Conservation (phyloP, 2,329 filamentous ascomycete species). For the Penicillium sp. region DNA sequence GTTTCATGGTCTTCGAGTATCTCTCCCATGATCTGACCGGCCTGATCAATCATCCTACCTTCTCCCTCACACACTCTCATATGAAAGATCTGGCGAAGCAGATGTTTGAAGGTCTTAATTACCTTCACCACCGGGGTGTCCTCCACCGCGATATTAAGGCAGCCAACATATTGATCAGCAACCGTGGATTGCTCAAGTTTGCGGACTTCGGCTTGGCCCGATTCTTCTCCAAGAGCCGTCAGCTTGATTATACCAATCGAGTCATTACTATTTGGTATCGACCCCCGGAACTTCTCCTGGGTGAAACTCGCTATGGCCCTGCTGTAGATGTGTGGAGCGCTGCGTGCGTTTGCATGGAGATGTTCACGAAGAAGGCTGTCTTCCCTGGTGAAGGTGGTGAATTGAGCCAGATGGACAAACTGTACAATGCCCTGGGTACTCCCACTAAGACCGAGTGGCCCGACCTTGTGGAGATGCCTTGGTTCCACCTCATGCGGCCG, state of each 20-base stretch:
- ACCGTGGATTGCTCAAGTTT: slow-evolving; percentile 80
- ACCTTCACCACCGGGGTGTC: slow-evolving; percentile 88
- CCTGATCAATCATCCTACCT: slow-evolving; percentile 88
- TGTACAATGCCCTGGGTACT: slow-evolving; percentile 89
- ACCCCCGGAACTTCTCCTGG: slow-evolving; percentile 81
- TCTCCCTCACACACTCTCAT: slow-evolving; percentile 76
- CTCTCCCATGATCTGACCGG: slow-evolving; percentile 94
- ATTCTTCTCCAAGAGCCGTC: slow-evolving; percentile 88
- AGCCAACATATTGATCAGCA: slow-evolving; percentile 93
- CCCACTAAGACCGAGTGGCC: slow-evolving; percentile 85
- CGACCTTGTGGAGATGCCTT: slow-evolving; percentile 85
- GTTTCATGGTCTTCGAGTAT: slow-evolving; percentile 99
- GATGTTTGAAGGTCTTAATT: slow-evolving; percentile 89
- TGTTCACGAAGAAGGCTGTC: slow-evolving; percentile 88
- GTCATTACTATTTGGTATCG: slow-evolving; percentile 99
- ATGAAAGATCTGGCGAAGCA: slow-evolving; percentile 92
- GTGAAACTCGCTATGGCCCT: slow-evolving; percentile 84
- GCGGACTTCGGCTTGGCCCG: slow-evolving; percentile 95
- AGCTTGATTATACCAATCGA: slow-evolving; percentile 94
- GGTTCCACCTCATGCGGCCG: slow-evolving; percentile 89
- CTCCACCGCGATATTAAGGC: slow-evolving; percentile 97
- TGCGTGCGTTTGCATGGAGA: slow-evolving; percentile 92
- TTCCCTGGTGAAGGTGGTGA: slow-evolving; percentile 96
- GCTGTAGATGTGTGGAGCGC: slow-evolving; percentile 96
- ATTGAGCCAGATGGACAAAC: slow-evolving; percentile 91